Evolutionary conservation across 2,329 filamentous ascomycete genomes (phyloP).

Genomic region (Aspergillus proliferans): DNA sequence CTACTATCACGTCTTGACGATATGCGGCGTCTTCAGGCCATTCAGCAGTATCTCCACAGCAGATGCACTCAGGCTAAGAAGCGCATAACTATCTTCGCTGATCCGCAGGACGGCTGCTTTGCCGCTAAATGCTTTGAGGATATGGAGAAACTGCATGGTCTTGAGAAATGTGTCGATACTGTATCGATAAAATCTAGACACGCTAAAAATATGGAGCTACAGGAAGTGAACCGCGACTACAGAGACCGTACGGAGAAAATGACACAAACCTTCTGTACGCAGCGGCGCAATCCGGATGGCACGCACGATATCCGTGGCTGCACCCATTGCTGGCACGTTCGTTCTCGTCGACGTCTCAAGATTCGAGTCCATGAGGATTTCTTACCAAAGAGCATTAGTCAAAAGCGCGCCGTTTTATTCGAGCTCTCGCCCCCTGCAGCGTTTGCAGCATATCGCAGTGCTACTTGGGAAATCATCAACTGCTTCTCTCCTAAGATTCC

Average conservation of each 20-base stretch:
- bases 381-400: conserved; percentile 33
- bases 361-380: conserved; percentile 48
- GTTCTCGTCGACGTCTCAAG: conserved; percentile 30
- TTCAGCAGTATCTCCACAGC: conserved; percentile 46
- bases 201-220: conserved; percentile 38
- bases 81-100: conserved; percentile 44
- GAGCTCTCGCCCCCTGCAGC: conserved; percentile 44
- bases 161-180: conserved; percentile 31
- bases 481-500: conserved; percentile 26
- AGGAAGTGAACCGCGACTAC: conserved; percentile 26
- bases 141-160: conserved; percentile 13
- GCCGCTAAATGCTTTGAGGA: conserved; percentile 40
- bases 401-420: conserved; percentile 45
- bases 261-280: conserved; percentile 24
- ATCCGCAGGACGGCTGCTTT: conserved; percentile 39
- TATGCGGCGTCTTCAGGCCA: conserved; percentile 45
- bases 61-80: conserved; percentile 25
- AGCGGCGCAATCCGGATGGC: conserved; percentile 16
- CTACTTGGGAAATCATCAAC: conserved; percentile 46
- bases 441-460: conserved; percentile 47
- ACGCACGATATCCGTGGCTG: conserved; percentile 34
- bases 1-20: conserved; percentile 44
- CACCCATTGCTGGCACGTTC: conserved; percentile 38
- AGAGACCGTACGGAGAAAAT: conserved; percentile 33
- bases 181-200: conserved; percentile 20